Conservation (phyloP, 805 yeast genomes). For the Candida corydali region DNA sequence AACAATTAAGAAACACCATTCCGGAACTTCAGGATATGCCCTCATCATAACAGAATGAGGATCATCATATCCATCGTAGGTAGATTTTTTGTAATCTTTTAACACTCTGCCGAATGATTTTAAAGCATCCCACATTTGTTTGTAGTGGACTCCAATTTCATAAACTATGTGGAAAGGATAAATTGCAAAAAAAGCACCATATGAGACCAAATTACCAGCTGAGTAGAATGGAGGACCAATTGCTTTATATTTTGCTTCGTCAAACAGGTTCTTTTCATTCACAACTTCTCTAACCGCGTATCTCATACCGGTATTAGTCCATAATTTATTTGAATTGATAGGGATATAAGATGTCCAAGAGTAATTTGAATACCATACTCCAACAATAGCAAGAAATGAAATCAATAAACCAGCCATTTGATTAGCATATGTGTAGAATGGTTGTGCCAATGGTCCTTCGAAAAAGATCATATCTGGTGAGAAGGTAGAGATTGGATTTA, state of each 20-base stretch:
- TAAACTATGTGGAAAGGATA: slow-evolving; percentile 22
- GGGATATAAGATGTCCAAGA: slow-evolving; percentile 25
- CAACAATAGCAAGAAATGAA: slow-evolving; percentile 17
- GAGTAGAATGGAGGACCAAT: slow-evolving; percentile 28
- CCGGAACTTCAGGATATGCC: slow-evolving; percentile 33
- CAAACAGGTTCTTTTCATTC: slow-evolving; percentile 27
- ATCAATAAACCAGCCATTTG: slow-evolving; percentile 15
- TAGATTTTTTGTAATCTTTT: slow-evolving; percentile 10
- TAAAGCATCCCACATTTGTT: slow-evolving; percentile 12
- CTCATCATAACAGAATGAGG: slow-evolving; percentile 28
- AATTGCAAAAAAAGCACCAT: slow-evolving; percentile 25
- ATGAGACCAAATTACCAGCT: slow-evolving; percentile 23
- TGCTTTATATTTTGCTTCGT: slow-evolving; percentile 16
- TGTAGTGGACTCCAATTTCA: slow-evolving; percentile 9
- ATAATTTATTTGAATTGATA: slow-evolving; percentile 42
- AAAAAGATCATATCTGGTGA: slow-evolving; percentile 11
- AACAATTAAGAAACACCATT: slow-evolving; percentile 24
- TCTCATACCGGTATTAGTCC: slow-evolving; percentile 44
- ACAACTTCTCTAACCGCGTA: slow-evolving; percentile 43
- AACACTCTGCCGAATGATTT: slow-evolving; percentile 6
- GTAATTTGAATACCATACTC: slow-evolving; percentile 17
- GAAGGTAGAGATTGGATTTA: slow-evolving; percentile 51
- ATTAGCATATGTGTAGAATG: slow-evolving; percentile 43
- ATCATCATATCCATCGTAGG: slow-evolving; percentile 30
- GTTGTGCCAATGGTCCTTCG: slow-evolving; percentile 19